phyloP scores from a whole-genome alignment of 805 yeast species.

The Vanderwaltozyma tropicalis region DNA sequence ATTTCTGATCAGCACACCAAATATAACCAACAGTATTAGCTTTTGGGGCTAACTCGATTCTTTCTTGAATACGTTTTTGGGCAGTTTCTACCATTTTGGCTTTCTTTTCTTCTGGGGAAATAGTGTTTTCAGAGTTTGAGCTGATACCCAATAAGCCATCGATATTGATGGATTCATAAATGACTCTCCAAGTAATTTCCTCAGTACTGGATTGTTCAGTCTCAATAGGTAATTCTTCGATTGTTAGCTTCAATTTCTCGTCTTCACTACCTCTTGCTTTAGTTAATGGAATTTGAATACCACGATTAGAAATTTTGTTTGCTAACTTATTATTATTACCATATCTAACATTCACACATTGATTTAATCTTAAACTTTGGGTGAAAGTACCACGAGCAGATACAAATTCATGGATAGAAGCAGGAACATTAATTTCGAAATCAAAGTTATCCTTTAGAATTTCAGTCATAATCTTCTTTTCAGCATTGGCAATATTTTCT shows the following conservation, averaged over 20 bases:
- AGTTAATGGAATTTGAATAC: conserved; percentile 39
- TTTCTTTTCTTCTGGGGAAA: conserved; percentile 31
- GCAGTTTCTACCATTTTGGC: conserved; percentile 34
- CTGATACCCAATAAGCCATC: conserved; percentile 16
- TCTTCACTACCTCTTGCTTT: conserved; percentile 28
- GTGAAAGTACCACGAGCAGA: conserved; percentile 57
- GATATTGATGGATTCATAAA: conserved; percentile 29
- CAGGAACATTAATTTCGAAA: conserved; percentile 47
- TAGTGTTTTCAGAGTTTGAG: conserved; percentile 27
- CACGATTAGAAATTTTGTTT: conserved; percentile 34
- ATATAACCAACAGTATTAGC: conserved; percentile 50
- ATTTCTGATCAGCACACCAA: conserved; percentile 41
- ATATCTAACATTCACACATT: conserved; percentile 48
- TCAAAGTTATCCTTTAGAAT: conserved; percentile 50
- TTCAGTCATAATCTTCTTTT: conserved; percentile 42
- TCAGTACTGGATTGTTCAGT: conserved; percentile 19
- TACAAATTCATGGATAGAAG: conserved; percentile 46
- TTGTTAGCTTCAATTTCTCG: conserved; percentile 40
- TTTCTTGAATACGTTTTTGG: conserved; percentile 33
- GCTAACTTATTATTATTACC: conserved; percentile 44
- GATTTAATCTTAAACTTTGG: conserved; percentile 42
- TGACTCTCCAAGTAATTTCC: conserved; percentile 56
- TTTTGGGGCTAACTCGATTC: conserved; percentile 37
- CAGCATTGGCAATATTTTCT: conserved; percentile 53
- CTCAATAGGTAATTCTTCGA: conserved; percentile 25